phyloP scores from a whole-genome alignment of 1,139 yeast genomes.

The Zygotorulaspora mrakii region DNA sequence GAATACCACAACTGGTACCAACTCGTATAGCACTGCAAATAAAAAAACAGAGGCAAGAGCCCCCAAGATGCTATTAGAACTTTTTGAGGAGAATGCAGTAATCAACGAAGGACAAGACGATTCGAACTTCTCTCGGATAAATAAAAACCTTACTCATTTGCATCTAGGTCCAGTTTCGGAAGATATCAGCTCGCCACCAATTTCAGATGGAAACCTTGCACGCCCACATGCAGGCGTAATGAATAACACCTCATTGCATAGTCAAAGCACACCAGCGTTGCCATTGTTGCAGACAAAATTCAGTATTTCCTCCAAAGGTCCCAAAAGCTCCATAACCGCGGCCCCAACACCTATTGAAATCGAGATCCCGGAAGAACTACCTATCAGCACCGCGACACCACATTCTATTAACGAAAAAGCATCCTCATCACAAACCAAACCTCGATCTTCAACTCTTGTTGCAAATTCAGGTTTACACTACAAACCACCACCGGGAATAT shows the following conservation, averaged over 20 bases:
- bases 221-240: conserved; percentile 20
- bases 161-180: conserved; percentile 14
- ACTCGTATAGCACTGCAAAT: conserved; percentile 19
- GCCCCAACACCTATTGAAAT: conserved; percentile 50
- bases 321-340: conserved; percentile 28
- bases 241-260: conserved; percentile 21
- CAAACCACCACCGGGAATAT: conserved; percentile 20
- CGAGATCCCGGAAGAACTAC: conserved; percentile 53
- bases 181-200: conserved; percentile 7
- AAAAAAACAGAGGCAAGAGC: conserved; percentile 45
- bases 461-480: conserved; percentile 20
- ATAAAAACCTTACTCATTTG: conserved; percentile 19
- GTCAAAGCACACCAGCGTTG: conserved; percentile 32
- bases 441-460: conserved; percentile 25
- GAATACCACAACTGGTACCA: conserved; percentile 27
- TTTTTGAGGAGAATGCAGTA: conserved; percentile 53
- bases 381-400: conserved; percentile 29
- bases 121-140: conserved; percentile 23
- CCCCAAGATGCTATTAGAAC: conserved; percentile 67
- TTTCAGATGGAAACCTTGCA: conserved; percentile 5
- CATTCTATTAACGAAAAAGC: conserved; percentile 14
- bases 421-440: conserved; percentile 29
- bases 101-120: conserved; percentile 23
- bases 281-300: conserved; percentile 34
- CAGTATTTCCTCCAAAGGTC: conserved; percentile 22